These are phyloP conservation scores for Neurospora sublineolata DNA, from an alignment of 495 filamentous ascomycete genomes.

Conservation along the genomic window DNA sequence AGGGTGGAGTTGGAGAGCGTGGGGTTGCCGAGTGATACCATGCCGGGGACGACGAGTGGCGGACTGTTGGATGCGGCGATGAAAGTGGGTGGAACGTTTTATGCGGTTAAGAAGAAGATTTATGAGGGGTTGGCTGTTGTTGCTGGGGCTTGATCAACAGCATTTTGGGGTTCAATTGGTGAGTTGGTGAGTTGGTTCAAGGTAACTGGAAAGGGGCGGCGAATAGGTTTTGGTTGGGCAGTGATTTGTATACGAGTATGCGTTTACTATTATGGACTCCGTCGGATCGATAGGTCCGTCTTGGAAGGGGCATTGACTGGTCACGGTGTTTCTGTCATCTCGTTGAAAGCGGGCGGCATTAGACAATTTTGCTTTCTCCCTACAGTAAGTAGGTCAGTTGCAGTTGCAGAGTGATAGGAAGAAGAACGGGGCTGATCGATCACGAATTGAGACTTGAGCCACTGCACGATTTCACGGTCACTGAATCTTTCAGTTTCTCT, in stretches of 20 bases:
- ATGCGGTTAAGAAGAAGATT: slow-evolving; percentile 22
- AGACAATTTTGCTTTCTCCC: background rate
- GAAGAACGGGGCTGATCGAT: background rate
- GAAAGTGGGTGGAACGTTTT: slow-evolving; percentile 15
- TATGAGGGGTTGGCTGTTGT: slow-evolving; percentile 27
- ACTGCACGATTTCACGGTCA: too few relatives aligned
- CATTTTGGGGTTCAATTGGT: too few relatives aligned
- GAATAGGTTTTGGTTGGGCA: background rate
- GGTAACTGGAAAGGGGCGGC: too few relatives aligned
- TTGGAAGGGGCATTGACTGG: too few relatives aligned
- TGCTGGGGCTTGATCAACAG: slow-evolving; percentile 13
- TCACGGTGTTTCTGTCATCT: background rate
- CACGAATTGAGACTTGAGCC: too few relatives aligned
- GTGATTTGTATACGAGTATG: background rate
- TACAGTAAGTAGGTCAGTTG: background rate
- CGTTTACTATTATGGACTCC: too few relatives aligned
- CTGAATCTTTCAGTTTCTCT: too few relatives aligned
- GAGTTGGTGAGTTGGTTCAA: too few relatives aligned
- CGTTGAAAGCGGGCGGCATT: background rate
- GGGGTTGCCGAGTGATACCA: slow-evolving; percentile 26
- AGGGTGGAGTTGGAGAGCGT: slow-evolving; percentile 83
- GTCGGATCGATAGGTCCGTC: too few relatives aligned
- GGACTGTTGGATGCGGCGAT: background rate
- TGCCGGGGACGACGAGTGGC: background rate
- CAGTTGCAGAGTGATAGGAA: background rate